Evolutionary conservation across 345 rosid species (phyloP), one percentile per base, ranked within the genome.

Genomic region (Cardamine occulta): DNA sequence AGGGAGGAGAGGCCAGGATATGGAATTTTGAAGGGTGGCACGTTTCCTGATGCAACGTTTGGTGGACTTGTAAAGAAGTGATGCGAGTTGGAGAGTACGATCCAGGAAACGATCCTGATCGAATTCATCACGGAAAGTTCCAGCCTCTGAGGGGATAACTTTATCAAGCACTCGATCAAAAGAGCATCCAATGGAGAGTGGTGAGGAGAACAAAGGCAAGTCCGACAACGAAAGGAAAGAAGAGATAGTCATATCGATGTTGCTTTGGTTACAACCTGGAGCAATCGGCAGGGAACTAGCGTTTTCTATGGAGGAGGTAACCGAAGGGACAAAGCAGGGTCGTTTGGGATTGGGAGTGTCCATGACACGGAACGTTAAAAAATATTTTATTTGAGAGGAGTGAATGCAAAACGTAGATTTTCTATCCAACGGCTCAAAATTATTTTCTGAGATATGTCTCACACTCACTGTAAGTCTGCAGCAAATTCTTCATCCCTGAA

Each of bases 91-190:
- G 70, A 82, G 86, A 39, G 92, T 96, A 31, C 86, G 91, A 83
- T 89, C 88, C 74, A 91, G 86, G 77, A 93, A 90, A 57, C 80
- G 75, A 21, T 88, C 80, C 53, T 85, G 89, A 45, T 84, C 89
- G 15, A 80, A 70, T 31, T 81, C 88, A 45, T 64, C 73, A 57
- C 29, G 11, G 9, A 73, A 56, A n/a, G 13, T 59, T 18, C 8
- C 53, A 37, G 73, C 26, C 6, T 6, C 40, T 34, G 75, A 48
- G 58, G 78, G 66, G 63, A 84, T 64, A 19, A 69, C 31, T 70
- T 90, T 83, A n/a, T 86, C 93, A 72, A 93, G 91, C 53, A 91
- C 92, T 59, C 88, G 85, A 64, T 91, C 93, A 70, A 93, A 86
- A 55, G 93, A 82, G 77, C 85, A 84, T 76, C 80, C 89, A 85